Conservation (phyloP, 106 monocot species). For the Narthecium ossifragum region DNA sequence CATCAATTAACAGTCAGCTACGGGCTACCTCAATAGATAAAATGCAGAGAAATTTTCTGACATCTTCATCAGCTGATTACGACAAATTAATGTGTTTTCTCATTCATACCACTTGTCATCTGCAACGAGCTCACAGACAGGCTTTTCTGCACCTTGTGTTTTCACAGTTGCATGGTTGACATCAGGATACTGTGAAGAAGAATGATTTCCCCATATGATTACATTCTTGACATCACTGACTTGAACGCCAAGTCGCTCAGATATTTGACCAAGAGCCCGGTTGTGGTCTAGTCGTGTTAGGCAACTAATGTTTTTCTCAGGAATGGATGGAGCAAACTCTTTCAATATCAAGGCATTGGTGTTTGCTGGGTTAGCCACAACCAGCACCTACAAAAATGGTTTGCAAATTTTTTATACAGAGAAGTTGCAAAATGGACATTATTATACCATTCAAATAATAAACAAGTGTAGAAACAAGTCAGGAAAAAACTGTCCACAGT, state of each 20-base stretch:
- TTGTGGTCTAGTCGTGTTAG: slow-evolving; percentile 82
- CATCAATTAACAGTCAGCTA: background rate
- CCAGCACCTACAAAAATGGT: slow-evolving; percentile 45
- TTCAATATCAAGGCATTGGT: slow-evolving; percentile 84
- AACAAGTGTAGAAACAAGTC: too few relatives aligned
- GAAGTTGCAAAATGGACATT: background rate
- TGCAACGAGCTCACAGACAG: slow-evolving; percentile 31
- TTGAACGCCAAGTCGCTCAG: slow-evolving; percentile 58
- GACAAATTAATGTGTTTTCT: background rate
- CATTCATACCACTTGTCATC: slow-evolving; percentile 43
- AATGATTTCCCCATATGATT: slow-evolving; percentile 58
- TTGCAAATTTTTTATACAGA: background rate
- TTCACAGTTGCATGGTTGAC: slow-evolving; percentile 45
- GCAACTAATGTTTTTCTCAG: slow-evolving; percentile 75
- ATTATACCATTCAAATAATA: too few relatives aligned
- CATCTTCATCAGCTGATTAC: background rate
- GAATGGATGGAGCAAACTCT: slow-evolving; percentile 78
- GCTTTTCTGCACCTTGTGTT: slow-evolving; percentile 32
- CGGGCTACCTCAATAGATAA: background rate
- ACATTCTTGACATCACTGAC: slow-evolving; percentile 62
- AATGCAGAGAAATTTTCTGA: background rate
- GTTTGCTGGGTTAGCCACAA: slow-evolving; percentile 83
- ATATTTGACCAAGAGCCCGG: slow-evolving; percentile 72
- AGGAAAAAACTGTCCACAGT: too few relatives aligned
- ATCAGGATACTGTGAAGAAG: slow-evolving; percentile 50